Evolutionary conservation across 208 protist species (phyloP).

Genomic region (Leptomonas pyrrhocoris): DNA sequence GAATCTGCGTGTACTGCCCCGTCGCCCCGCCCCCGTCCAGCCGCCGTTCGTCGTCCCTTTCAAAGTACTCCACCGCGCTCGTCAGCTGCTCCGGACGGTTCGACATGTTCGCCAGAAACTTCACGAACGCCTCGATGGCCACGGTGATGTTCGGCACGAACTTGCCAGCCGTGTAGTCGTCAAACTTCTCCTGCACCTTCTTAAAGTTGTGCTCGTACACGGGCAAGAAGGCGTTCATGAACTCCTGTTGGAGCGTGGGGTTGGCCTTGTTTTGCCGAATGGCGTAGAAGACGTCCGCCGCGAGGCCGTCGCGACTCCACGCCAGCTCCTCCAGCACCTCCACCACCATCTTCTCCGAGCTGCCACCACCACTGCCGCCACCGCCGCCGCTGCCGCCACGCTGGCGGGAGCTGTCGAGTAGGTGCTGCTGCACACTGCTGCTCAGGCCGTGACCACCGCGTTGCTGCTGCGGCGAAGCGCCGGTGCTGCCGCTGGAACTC

Average conservation of each 20-base stretch:
- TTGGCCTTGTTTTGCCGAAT: slow-evolving; percentile 72
- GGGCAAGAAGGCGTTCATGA: slow-evolving; percentile 76
- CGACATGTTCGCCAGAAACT: slow-evolving; percentile 65
- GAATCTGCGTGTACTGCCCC: slow-evolving; percentile 64
- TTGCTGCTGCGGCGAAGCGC: slow-evolving; percentile 12
- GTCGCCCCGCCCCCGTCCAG: slow-evolving; percentile 25
- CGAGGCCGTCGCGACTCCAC: slow-evolving; percentile 70
- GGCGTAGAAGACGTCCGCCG: slow-evolving; percentile 81
- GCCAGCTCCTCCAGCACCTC: slow-evolving; percentile 78
- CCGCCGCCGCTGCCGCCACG: slow-evolving; percentile 6
- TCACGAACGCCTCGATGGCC: slow-evolving; percentile 76
- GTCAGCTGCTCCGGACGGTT: slow-evolving; percentile 34
- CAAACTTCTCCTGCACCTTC: slow-evolving; percentile 57
- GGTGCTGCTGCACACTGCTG: slow-evolving; percentile 19
- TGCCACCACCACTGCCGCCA: slow-evolving; percentile 6
- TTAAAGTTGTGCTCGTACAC: slow-evolving; percentile 63
- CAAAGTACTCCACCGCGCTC: slow-evolving; percentile 49
- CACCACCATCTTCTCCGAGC: slow-evolving; percentile 59
- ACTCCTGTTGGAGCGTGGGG: slow-evolving; percentile 70
- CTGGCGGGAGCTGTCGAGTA: slow-evolving; percentile 3
- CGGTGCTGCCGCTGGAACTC: slow-evolving; percentile 11
- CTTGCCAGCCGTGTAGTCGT: slow-evolving; percentile 77
- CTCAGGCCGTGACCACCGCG: not conserved
- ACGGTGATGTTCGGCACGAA: slow-evolving; percentile 87
- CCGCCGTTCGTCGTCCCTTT: slow-evolving; percentile 31